phyloP scores from a whole-genome alignment of 345 rosid species.

The Atalantia buxifolia region DNA sequence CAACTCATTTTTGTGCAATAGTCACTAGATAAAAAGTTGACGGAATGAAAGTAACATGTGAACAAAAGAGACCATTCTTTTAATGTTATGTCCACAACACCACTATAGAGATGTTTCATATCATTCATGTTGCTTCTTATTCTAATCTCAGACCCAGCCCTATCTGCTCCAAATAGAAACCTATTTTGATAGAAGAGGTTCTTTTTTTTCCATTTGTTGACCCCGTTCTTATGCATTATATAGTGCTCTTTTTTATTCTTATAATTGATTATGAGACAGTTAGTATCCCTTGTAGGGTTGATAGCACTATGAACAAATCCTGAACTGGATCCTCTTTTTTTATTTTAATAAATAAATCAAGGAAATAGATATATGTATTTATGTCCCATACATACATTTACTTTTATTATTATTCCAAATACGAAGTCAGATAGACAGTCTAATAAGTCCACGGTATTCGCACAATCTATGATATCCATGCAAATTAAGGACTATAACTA shows the following conservation, averaged over 20 bases:
- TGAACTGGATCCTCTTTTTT: neutral
- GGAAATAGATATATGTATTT: neutral
- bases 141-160: neutral
- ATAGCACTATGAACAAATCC: neutral
- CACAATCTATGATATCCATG: no score
- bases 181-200: neutral
- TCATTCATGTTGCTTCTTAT: neutral
- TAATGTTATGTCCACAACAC: neutral
- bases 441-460: neutral
- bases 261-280: neutral
- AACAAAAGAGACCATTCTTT: neutral
- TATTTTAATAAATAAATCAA: no score
- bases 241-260: neutral
- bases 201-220: neutral
- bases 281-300: neutral
- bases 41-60: neutral
- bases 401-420: no score
- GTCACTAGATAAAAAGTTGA: constrained; percentile 9
- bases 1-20: neutral
- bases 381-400: neutral
- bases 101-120: constrained; percentile 6
- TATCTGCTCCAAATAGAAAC: neutral
- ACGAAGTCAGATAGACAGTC: neutral
- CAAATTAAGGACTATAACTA: no score
- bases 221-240: neutral